Percentiles rank a stretch among this genome's conserved stretches.
phyloP scores from a whole-genome alignment of 2,329 filamentous ascomycete genomes.

The Fusarium sterilihyphosum region DNA sequence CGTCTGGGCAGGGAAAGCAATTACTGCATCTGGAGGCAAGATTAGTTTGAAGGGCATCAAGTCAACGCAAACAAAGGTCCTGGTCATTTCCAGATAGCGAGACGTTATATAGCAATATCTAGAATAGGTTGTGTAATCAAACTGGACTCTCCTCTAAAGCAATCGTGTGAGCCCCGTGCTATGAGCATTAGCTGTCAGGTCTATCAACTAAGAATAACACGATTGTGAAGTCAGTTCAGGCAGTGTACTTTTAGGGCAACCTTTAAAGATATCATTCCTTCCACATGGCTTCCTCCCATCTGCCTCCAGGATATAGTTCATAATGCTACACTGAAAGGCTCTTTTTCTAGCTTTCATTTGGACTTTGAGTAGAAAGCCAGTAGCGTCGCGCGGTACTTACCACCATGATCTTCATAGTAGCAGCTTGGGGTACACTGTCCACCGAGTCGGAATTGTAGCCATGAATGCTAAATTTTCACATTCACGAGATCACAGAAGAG shows the following conservation, averaged over 20 bases:
- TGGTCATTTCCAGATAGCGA: neutral
- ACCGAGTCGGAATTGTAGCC: no score
- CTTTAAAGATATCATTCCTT: accelerated
- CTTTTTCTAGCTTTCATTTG: no score
- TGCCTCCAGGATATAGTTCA: no score
- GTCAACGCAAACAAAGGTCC: neutral
- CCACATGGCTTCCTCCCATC: no score
- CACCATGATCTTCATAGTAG: accelerated
- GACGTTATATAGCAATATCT: neutral
- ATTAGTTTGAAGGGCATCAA: neutral
- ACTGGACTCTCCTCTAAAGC: accelerated
- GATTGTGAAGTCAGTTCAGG: no score
- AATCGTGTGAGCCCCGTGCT: accelerated
- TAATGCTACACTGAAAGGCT: no score
- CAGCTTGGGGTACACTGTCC: accelerated
- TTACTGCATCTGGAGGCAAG: neutral
- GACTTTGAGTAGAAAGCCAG: no score
- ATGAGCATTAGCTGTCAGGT: no score
- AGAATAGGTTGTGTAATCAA: accelerated
- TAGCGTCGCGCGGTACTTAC: accelerated
- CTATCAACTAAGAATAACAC: no score
- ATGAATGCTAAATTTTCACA: accelerated
- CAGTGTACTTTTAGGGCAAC: no score
- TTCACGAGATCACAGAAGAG: accelerated
- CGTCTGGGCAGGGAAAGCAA: neutral